Conservation (phyloP, 257 asterid species). For the Salvia splendens region DNA sequence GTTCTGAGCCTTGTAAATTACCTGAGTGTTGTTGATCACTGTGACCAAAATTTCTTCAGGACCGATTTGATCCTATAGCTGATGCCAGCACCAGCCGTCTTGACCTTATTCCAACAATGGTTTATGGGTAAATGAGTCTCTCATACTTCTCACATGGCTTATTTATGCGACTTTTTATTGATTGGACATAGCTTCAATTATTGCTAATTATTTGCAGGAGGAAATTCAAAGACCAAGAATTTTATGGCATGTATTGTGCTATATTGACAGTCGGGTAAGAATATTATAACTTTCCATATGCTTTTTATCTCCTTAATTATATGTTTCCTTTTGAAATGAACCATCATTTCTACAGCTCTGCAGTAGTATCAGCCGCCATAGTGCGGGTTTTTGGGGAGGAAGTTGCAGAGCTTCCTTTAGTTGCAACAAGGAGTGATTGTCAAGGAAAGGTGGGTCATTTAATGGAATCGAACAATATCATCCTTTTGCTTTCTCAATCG, state of each 20-base stretch:
- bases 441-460: constrained; percentile 64
- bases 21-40: constrained; percentile 20
- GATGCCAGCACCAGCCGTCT: constrained; percentile 64
- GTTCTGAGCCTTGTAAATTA: constrained; percentile 15
- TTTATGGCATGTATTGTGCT: constrained; percentile 82
- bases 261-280: constrained; percentile 70
- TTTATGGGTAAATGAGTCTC: constrained; percentile 63
- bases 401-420: constrained; percentile 87
- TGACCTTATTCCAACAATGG: constrained; percentile 83
- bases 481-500: not conserved
- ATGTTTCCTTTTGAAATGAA: not conserved
- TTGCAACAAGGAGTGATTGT: constrained; percentile 59
- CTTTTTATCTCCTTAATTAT: not conserved
- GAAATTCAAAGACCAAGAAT: constrained; percentile 65
- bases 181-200: not conserved
- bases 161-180: not conserved
- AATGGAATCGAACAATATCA: not conserved
- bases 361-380: constrained; percentile 75
- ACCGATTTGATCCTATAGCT: constrained; percentile 81
- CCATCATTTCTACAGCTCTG: constrained; percentile 47
- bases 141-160: constrained; percentile 14
- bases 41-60: constrained; percentile 47
- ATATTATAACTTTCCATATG: not conserved
- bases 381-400: constrained; percentile 78
- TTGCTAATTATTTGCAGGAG: constrained; percentile 50